Evolutionary conservation across 768 basidiomycete species (phyloP), one percentile per base, ranked within the genome.

Genomic region (Rhodotorula graminis): DNA sequence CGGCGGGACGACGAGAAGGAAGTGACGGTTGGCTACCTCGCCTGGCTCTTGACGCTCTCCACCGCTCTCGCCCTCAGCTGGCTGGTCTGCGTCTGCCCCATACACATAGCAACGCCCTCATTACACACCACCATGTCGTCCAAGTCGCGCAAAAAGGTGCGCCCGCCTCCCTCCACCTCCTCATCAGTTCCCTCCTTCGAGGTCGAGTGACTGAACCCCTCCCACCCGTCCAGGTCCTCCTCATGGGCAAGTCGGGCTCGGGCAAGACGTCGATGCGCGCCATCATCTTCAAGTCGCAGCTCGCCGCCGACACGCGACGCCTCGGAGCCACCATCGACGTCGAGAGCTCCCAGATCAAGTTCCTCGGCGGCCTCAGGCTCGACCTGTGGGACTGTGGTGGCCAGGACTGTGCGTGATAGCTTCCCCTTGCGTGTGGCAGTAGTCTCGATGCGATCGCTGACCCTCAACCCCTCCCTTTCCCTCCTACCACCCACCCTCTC

Each of bases 371-470:
- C 79, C 88, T 98, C 78, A 90, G 93, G 73, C 87, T 99, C 81
- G 95, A 95, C 80, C 85, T 97, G 11, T 97, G 95, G 95, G 96
- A 99, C 82, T 97, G 96, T 77, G 96, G 95, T 56, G 96, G 96
- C 15, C 96, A 99, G 82, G 93, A 96, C 40, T 74, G 78, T 79
- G n/a, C 56, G 77, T 61, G n/a, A 9, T 4, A 16, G 19, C 21
- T 2, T 25, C 15, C 18, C 6, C 21, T 23, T 5, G 25, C 19
- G 8, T 9, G 37, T 37, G 5, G 23, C 40, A 14, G 40, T 46
- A 12, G 27, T 23, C 55, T n/a, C 23, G 31, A n/a, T 10, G 12
- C 37, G 23, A n/a, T 3, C 21, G 53, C 53, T 55, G 59, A 68
- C 40, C 18, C 18, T 12, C 16, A 18, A n/a, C 44, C 29, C n/a